Percentiles rank a stretch among this genome's conserved stretches.
Evolutionary conservation across 441 rosid species (phyloP).

Genomic region (Syzygium syzygioides): DNA sequence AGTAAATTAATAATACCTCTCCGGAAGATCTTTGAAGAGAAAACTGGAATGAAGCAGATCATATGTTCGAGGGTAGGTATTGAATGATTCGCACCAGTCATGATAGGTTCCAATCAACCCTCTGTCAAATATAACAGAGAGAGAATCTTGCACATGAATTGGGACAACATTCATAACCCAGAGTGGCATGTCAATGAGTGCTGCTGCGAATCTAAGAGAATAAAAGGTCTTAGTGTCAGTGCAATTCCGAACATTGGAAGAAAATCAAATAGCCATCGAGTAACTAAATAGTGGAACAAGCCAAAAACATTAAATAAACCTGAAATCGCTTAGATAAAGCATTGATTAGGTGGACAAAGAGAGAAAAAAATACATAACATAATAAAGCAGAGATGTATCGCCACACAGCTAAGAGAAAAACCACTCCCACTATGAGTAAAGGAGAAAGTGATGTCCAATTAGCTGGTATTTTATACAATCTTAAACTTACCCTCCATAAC

Average conservation of each 20-base stretch:
- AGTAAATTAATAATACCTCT: conserved; percentile 34
- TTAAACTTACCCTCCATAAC: conserved; percentile 74
- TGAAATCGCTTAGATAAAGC: not conserved
- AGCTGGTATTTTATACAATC: not conserved
- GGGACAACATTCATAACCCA: conserved; percentile 95
- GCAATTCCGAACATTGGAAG: not conserved
- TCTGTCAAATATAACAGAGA: conserved; percentile 55
- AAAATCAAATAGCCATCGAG: not conserved
- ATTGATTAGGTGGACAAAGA: not conserved
- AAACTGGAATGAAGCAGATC: conserved; percentile 79
- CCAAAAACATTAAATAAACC: not conserved
- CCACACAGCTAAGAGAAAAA: not conserved
- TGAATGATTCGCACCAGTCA: conserved; percentile 88
- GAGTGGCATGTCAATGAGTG: conserved; percentile 50
- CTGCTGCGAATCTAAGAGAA: conserved; percentile 64
- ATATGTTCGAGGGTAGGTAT: conserved; percentile 77
- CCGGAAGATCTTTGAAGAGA: conserved; percentile 32
- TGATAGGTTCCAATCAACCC: conserved; percentile 88
- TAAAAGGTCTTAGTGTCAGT: not conserved
- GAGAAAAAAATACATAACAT: not conserved
- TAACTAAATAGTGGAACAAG: not conserved
- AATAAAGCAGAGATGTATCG: not conserved
- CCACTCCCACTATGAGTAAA: not conserved
- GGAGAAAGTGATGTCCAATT: not conserved
- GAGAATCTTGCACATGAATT: conserved; percentile 47